phyloP scores from a whole-genome alignment of 2,329 filamentous ascomycete species.

The Monosporascus sp. region DNA sequence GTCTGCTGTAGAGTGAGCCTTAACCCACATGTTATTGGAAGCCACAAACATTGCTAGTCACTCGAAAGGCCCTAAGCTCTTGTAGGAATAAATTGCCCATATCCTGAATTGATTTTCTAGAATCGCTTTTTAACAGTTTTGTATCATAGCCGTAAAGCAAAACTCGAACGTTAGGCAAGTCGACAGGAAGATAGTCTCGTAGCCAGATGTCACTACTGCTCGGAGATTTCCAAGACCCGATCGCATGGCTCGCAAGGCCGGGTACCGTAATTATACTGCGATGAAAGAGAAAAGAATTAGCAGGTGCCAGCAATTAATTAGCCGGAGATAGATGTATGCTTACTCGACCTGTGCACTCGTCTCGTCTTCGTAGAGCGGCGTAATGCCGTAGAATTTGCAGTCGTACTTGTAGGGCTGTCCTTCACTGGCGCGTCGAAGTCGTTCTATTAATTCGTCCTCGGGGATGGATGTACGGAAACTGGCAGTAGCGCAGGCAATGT shows the following conservation, averaged over 20 bases:
- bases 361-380: constrained; percentile 16
- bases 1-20: constrained; percentile 6
- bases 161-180: constrained; percentile 17
- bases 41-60: constrained; percentile 6
- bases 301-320: background rate
- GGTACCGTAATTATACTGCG: constrained; percentile 24
- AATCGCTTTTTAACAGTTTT: constrained; percentile 12
- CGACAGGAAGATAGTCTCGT: constrained; percentile 21
- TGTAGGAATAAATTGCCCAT: constrained; percentile 12
- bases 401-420: constrained; percentile 8
- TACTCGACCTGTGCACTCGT: constrained; percentile 15
- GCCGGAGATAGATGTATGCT: background rate
- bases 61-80: constrained; percentile 10
- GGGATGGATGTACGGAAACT: constrained; percentile 3
- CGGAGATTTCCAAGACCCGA: constrained; percentile 25
- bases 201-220: constrained; percentile 23
- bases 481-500: constrained; percentile 6
- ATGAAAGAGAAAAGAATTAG: background rate
- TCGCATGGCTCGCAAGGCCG: constrained; percentile 23
- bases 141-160: constrained; percentile 28
- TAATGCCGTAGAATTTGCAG: constrained; percentile 19
- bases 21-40: background rate
- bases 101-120: constrained; percentile 15
- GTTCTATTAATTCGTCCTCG: background rate
- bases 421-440: background rate